A percentile compares a stretch with the other conserved stretches of the same genome.
phyloP scores from a whole-genome alignment of 805 yeast species.

The Kuraishia ogatae region DNA sequence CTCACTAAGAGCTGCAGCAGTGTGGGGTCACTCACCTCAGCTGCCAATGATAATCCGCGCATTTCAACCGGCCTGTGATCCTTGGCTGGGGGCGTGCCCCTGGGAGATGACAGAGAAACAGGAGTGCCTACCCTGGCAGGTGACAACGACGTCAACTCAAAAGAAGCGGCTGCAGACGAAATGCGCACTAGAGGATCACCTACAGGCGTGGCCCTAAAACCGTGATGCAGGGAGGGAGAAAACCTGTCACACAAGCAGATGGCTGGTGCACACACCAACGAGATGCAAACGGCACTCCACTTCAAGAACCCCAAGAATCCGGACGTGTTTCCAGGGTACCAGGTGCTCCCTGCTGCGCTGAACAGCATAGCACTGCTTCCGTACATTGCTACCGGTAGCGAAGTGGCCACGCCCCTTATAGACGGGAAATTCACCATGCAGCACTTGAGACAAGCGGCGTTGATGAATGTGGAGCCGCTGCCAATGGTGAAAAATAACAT shows the following conservation, averaged over 20 bases:
- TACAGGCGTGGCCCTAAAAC: neutral
- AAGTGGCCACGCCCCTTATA: slow-evolving; percentile 64
- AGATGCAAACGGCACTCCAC: slow-evolving; percentile 30
- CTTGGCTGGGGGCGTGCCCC: neutral
- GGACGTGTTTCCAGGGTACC: slow-evolving; percentile 51
- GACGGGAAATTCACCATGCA: slow-evolving; percentile 65
- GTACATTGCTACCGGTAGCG: slow-evolving; percentile 65
- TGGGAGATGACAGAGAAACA: neutral
- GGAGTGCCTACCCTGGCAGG: neutral
- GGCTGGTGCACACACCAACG: slow-evolving; percentile 34
- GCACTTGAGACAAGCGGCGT: slow-evolving; percentile 60
- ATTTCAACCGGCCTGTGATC: neutral
- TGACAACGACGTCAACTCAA: neutral
- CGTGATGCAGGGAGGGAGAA: neutral
- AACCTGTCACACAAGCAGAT: slow-evolving; percentile 2
- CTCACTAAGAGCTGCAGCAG: slow-evolving; percentile 14
- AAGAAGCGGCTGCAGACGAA: neutral
- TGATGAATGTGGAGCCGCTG: slow-evolving; percentile 57
- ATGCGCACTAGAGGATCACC: neutral
- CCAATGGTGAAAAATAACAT: slow-evolving; percentile 50
- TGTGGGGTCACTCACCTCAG: neutral
- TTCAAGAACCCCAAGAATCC: slow-evolving; percentile 41
- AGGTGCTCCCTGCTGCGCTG: slow-evolving; percentile 43
- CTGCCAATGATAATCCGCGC: neutral
- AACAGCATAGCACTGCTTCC: slow-evolving; percentile 68